Evolutionary conservation across 768 basidiomycete genomes (phyloP).

Genomic region (Lactifluus echinatus): DNA sequence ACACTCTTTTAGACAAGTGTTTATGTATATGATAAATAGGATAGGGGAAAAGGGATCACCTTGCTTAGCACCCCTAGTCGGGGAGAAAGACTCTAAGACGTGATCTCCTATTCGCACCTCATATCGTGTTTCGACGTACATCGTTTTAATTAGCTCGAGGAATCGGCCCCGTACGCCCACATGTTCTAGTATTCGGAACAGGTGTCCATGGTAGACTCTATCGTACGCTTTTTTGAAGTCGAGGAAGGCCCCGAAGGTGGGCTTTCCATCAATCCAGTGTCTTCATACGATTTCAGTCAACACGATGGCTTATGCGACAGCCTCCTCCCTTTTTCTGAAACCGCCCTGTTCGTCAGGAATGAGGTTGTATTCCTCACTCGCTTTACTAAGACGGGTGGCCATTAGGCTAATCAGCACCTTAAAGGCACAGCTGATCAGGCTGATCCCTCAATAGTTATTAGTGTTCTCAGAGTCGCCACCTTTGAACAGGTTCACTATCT

Average conservation of each 20-base stretch:
- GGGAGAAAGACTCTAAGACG: background rate
- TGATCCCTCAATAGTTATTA: constrained; percentile 17
- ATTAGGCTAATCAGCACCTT: constrained; percentile 15
- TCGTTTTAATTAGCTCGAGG: background rate
- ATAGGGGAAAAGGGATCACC: constrained; percentile 17
- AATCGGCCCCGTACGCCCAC: constrained; percentile 6
- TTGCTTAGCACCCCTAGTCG: constrained; percentile 9
- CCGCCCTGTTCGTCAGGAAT: constrained; percentile 1
- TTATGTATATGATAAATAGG: constrained; percentile 17
- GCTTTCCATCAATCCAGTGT: background rate
- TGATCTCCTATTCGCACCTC: background rate
- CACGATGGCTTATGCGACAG: constrained; percentile 13
- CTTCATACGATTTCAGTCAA: constrained; percentile 17
- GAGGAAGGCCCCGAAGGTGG: constrained; percentile 12
- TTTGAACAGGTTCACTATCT: constrained; percentile 11
- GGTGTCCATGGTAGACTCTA: constrained; percentile 11
- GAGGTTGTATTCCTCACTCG: background rate
- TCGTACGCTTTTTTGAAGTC: constrained; percentile 20
- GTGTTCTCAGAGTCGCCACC: constrained; percentile 10
- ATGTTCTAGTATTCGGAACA: constrained; percentile 11
- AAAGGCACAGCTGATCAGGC: constrained; percentile 10
- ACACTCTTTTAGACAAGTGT: background rate
- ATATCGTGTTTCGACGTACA: background rate
- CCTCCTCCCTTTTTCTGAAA: constrained; percentile 14
- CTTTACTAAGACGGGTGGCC: background rate